Conservation (phyloP, 2,329 filamentous ascomycete species). For the Mycosphaerella sp. region DNA sequence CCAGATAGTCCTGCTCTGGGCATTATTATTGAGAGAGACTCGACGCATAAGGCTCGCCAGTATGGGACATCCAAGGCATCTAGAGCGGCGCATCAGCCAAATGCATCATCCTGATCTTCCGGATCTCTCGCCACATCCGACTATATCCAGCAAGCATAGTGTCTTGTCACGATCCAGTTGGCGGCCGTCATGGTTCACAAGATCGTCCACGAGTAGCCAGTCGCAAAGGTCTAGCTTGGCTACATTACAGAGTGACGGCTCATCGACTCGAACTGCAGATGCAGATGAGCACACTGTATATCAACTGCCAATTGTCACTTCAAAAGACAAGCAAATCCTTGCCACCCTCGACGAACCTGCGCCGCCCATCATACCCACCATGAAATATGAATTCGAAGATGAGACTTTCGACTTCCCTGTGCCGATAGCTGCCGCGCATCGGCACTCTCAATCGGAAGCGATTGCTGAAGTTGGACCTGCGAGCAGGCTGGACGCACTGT, state of each 20-base stretch:
- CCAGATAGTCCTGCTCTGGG: no score
- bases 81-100: slow-evolving; percentile 5
- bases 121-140: slow-evolving; percentile 4
- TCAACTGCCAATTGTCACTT: slow-evolving; percentile 1
- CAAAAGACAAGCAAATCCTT: not conserved
- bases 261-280: not conserved
- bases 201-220: slow-evolving; percentile 4
- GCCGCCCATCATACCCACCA: not conserved
- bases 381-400: slow-evolving; percentile 6
- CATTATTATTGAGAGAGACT: no score
- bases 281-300: slow-evolving; percentile 7
- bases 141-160: not conserved
- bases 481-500: not conserved
- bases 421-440: not conserved
- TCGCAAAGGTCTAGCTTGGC: slow-evolving; percentile 5
- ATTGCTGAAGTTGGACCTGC: not conserved
- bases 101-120: slow-evolving; percentile 10
- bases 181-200: slow-evolving; percentile 8
- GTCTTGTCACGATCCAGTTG: slow-evolving; percentile 5
- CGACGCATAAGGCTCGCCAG: no score
- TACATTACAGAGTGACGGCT: slow-evolving; percentile 8
- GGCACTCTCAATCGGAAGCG: not conserved
- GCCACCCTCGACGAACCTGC: not conserved
- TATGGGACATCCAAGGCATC: not conserved
- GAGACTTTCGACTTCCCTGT: slow-evolving; percentile 10